These are phyloP conservation scores for Drechslera avenae DNA, from an alignment of 2,329 filamentous ascomycete species.

Conservation along the genomic window DNA sequence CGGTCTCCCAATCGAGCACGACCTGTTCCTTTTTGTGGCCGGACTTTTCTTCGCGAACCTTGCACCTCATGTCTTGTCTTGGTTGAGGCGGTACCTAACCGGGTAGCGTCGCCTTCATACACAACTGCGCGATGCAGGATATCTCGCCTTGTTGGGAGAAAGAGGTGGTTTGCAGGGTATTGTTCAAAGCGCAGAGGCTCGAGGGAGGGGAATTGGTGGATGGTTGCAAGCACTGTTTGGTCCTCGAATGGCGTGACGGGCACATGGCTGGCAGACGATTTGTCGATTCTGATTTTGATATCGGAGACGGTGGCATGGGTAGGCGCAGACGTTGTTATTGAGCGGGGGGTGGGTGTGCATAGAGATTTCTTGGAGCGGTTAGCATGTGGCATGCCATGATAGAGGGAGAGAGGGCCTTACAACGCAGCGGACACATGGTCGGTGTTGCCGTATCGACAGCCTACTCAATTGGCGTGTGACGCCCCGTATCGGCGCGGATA, in stretches of 20 bases:
- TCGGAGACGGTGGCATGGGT: constrained; percentile 62
- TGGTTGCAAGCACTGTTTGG: constrained; percentile 74
- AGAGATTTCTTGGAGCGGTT: constrained; percentile 33
- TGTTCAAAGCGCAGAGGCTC: constrained; percentile 78
- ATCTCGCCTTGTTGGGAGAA: constrained; percentile 86
- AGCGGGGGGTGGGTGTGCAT: constrained; percentile 31
- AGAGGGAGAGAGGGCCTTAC: constrained; percentile 54
- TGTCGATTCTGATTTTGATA: constrained; percentile 45
- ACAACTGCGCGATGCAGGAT: constrained; percentile 90
- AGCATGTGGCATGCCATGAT: constrained; percentile 42
- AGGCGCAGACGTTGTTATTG: constrained; percentile 53
- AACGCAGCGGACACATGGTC: constrained; percentile 54
- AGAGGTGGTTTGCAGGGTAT: constrained; percentile 82
- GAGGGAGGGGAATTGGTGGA: constrained; percentile 88
- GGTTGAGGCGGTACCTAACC: constrained; percentile 71
- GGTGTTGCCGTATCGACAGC: constrained; percentile 36
- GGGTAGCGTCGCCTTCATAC: constrained; percentile 87
- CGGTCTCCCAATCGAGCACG: constrained; percentile 77
- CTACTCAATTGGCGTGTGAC: constrained; percentile 38
- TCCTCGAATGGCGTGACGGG: constrained; percentile 39
- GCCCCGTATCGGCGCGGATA: constrained; percentile 46
- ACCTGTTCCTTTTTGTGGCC: constrained; percentile 86
- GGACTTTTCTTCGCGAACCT: constrained; percentile 81
- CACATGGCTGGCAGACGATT: constrained; percentile 46
- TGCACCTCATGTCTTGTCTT: constrained; percentile 72